Percentiles rank a stretch among this genome's conserved stretches.
These are phyloP conservation scores for Salvia rosmarinus DNA, from an alignment of 257 asterid genomes.

Conservation along the genomic window DNA sequence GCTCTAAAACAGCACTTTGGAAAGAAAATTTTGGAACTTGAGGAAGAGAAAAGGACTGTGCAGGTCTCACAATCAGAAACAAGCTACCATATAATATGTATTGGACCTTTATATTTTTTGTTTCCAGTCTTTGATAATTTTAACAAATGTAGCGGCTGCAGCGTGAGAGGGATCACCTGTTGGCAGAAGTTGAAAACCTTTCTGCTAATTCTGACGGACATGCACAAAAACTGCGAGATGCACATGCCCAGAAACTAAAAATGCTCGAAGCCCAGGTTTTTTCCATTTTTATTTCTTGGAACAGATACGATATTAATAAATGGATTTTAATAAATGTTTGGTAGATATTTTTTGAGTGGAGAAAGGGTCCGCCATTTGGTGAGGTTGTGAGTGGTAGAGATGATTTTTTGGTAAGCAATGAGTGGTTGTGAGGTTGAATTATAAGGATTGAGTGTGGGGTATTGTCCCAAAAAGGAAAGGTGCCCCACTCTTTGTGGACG, in stretches of 20 bases:
- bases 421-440: too few species aligned
- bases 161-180: slow-evolving; percentile 79
- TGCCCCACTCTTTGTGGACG: too few species aligned
- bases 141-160: slow-evolving; percentile 38
- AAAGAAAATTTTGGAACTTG: slow-evolving; percentile 88
- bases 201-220: slow-evolving; percentile 91
- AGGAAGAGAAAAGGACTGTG: slow-evolving; percentile 88
- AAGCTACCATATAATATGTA: background rate
- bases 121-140: slow-evolving; percentile 12
- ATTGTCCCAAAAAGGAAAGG: too few species aligned
- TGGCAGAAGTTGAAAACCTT: slow-evolving; percentile 91
- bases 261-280: slow-evolving; percentile 87
- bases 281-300: background rate
- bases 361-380: too few species aligned
- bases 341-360: too few species aligned
- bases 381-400: too few species aligned
- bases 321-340: too few species aligned
- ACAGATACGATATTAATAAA: background rate
- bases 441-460: too few species aligned
- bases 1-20: slow-evolving; percentile 98
- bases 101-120: slow-evolving; percentile 8
- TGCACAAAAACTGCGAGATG: slow-evolving; percentile 80
- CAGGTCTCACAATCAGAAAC: slow-evolving; percentile 57
- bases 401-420: too few species aligned
- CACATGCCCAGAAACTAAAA: slow-evolving; percentile 83